Base-by-base conservation (phyloP, 1,284 basidiomycete genomes). In the Malassezia equina region DNA sequence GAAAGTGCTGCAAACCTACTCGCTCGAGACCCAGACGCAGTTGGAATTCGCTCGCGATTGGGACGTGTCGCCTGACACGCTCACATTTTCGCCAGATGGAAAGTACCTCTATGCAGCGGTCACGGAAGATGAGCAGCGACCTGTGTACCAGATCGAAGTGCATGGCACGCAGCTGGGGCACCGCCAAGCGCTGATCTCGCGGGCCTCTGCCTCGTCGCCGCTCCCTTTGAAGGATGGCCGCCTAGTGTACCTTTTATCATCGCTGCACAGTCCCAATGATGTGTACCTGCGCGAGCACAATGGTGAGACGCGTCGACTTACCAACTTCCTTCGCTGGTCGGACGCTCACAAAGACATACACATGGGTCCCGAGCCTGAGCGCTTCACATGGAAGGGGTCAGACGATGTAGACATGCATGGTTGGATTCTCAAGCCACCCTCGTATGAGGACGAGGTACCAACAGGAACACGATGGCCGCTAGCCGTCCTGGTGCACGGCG, bases 401-500 rank as follows among this genome's bases (percentile, higher is more conserved):
- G 51, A 58, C 19, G 57, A 46, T 21, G 60, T 40, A 32, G 54
- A 31, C 9, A 47, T 41, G 36, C 60, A 44, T 44, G 64, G 57
- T 31, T 66, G 63, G 63, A 33, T 63, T 21, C n/a, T 54, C 41
- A 34, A 31, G n/a, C 62, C 64, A 11, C 58, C 60, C 0, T 51
- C 61, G 33, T 66, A 52, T 24, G 47, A 55, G 27, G 49, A 54
- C 7, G 27, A 28, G 31, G 21, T 25, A 2, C 4, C 40, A 24
- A 12, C 42, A 32, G 48, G 39, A 2, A 5, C 19, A 25, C 52
- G 47, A 34, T 60, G 48, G 24, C 56, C 61, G 15, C 45, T 67
- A 15, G 48, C 50, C 2, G 55, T 64, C 17, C 44, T 67, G 13
- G 62, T 68, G 19, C 68, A 70, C 51, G 68, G 68, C 7, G 68